phyloP scores from a whole-genome alignment of 495 filamentous ascomycete genomes.

The Tuber calosporum region DNA sequence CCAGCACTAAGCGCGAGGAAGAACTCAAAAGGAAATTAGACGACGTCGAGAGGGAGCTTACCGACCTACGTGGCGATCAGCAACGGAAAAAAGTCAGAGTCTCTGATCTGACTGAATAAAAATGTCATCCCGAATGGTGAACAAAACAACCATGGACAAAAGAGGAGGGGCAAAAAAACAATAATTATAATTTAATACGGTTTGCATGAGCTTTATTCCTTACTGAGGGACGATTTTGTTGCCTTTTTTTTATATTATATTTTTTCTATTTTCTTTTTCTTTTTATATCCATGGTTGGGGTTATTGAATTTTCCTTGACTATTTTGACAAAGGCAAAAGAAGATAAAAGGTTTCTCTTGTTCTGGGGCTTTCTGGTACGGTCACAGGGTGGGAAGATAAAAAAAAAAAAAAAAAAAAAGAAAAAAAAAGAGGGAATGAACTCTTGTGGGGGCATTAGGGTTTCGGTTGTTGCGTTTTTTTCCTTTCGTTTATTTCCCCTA shows the following conservation, averaged over 20 bases:
- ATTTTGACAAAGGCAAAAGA: conserved; percentile 38
- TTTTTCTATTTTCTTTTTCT: background rate
- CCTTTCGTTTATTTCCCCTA: background rate
- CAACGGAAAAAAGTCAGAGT: conserved; percentile 41
- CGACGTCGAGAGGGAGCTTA: conserved; percentile 64
- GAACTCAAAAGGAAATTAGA: conserved; percentile 74
- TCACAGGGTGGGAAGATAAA: conserved; percentile 33
- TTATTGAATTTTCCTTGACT: conserved; percentile 31
- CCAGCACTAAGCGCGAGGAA: conserved; percentile 67
- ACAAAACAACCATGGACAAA: conserved; percentile 14
- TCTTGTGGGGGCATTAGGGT: conserved; percentile 39
- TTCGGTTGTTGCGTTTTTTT: conserved; percentile 23
- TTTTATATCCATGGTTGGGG: conserved; percentile 28
- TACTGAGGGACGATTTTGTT: background rate
- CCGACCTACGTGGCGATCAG: conserved; percentile 43
- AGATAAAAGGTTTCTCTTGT: conserved; percentile 36
- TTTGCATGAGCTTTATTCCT: background rate
- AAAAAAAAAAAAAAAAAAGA: conserved; percentile 38
- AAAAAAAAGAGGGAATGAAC: conserved; percentile 33
- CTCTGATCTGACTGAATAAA: conserved; percentile 39
- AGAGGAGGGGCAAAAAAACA: conserved; percentile 19
- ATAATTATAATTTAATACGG: background rate
- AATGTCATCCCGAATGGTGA: conserved; percentile 1
- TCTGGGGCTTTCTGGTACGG: conserved; percentile 37
- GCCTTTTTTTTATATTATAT: background rate